These are phyloP conservation scores for Phtheirospermum japonicum DNA, from an alignment of 257 asterid genomes.

Conservation along the genomic window DNA sequence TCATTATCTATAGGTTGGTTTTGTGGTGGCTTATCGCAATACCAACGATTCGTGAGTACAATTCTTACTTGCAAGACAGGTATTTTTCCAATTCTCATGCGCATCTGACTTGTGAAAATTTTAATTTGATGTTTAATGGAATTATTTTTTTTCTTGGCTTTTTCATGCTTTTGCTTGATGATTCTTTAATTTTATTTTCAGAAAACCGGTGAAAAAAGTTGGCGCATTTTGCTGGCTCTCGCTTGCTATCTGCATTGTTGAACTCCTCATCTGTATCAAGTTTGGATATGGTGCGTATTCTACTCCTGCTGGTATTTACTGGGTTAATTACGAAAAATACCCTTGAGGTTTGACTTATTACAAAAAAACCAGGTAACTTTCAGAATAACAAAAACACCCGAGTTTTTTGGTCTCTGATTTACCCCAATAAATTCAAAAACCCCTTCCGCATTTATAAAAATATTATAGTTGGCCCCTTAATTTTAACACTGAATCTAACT, in stretches of 20 bases:
- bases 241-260: constrained; percentile 86
- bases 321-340: no score
- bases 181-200: constrained; percentile 25
- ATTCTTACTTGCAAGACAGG: constrained; percentile 96
- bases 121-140: background rate
- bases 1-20: constrained; percentile 69
- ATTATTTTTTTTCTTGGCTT: background rate
- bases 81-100: constrained; percentile 19
- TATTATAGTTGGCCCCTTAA: no score
- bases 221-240: constrained; percentile 97
- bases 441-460: no score
- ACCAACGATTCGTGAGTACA: constrained; percentile 96
- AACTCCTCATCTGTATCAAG: constrained; percentile 88
- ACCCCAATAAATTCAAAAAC: no score
- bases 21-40: constrained; percentile 96
- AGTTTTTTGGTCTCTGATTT: no score
- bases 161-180: background rate
- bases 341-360: no score
- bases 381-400: no score
- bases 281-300: constrained; percentile 65
- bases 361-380: no score
- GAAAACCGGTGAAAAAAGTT: constrained; percentile 75
- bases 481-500: no score
- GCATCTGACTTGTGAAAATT: background rate
- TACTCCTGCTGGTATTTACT: background rate